Percentiles rank a stretch among this genome's conserved stretches.
These are phyloP conservation scores for Paragyromitra xinjiangensis DNA, from an alignment of 495 filamentous ascomycete species.

Conservation along the genomic window DNA sequence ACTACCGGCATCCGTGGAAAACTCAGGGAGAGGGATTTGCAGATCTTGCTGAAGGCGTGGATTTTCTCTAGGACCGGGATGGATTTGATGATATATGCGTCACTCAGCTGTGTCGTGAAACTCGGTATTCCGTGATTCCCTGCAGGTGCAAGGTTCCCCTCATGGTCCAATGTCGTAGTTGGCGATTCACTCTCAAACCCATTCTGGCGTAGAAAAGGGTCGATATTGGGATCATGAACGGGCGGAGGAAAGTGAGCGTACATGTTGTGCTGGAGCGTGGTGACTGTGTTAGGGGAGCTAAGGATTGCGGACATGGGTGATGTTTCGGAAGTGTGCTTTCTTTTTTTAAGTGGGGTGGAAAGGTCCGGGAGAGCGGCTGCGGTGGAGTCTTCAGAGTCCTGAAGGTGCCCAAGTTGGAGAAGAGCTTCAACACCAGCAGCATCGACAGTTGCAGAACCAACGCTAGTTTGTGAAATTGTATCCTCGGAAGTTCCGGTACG, in stretches of 20 bases:
- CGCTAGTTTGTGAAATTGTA: conserved; percentile 28
- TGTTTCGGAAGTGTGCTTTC: conserved; percentile 49
- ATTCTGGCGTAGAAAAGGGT: conserved; percentile 54
- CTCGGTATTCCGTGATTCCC: conserved; percentile 32
- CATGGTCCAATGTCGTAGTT: conserved; percentile 35
- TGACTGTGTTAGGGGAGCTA: conserved; percentile 4
- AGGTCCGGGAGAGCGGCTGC: conserved; percentile 22
- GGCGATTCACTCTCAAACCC: conserved; percentile 53
- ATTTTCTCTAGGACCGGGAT: conserved; percentile 51
- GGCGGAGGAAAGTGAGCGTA: conserved; percentile 48
- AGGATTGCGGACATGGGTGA: conserved; percentile 37
- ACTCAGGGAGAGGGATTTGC: conserved; percentile 51
- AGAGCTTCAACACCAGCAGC: conserved; percentile 55
- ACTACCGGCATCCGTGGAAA: conserved; percentile 76
- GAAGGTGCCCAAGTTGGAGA: conserved; percentile 53
- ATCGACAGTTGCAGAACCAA: conserved; percentile 37
- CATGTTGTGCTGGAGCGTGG: conserved; percentile 36
- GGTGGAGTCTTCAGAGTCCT: conserved; percentile 43
- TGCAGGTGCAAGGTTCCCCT: conserved; percentile 32
- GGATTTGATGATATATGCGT: conserved; percentile 36
- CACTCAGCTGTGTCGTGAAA: conserved; percentile 33
- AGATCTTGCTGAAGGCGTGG: conserved; percentile 54
- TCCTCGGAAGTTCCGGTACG: conserved; percentile 51
- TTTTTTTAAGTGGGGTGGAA: conserved; percentile 47
- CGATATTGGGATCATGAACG: conserved; percentile 52